These are phyloP conservation scores for Beauveria varroae DNA, from an alignment of 2,329 filamentous ascomycete genomes.

Conservation along the genomic window DNA sequence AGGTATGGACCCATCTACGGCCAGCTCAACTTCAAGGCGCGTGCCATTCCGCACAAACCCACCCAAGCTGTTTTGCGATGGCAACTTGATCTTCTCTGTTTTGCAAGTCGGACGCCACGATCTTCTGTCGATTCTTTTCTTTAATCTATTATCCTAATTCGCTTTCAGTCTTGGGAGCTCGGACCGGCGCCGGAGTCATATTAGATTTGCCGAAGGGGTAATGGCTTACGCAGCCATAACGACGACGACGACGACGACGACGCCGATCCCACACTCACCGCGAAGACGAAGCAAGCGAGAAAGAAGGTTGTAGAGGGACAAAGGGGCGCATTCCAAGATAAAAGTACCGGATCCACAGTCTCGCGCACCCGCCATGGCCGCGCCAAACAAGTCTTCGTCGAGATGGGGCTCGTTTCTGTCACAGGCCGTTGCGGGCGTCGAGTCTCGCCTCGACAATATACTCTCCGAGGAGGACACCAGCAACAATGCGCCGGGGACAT, in stretches of 20 bases:
- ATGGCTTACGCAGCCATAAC: constrained; percentile 4
- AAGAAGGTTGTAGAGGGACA: neutral
- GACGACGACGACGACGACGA: neutral
- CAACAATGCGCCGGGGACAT: constrained; percentile 25
- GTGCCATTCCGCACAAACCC: constrained; percentile 5
- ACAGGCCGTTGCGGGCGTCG: constrained; percentile 86
- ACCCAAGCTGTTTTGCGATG: neutral
- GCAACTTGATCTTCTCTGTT: neutral
- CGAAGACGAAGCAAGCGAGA: neutral
- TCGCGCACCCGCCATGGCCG: constrained; percentile 33
- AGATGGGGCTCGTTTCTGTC: constrained; percentile 78
- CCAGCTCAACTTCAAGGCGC: constrained; percentile 5
- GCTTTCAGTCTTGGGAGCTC: neutral
- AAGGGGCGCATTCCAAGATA: neutral
- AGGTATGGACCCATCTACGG: neutral
- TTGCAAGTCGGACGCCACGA: neutral
- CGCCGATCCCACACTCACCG: neutral
- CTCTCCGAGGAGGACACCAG: constrained; percentile 65
- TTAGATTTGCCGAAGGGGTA: neutral
- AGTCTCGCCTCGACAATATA: constrained; percentile 87
- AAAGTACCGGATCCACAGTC: neutral
- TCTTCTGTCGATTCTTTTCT: neutral
- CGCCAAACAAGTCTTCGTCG: constrained; percentile 42
- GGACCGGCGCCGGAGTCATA: neutral
- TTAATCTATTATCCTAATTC: neutral